Base-by-base conservation (phyloP, 2,329 filamentous ascomycete species). In the Amauroascus niger region DNA sequence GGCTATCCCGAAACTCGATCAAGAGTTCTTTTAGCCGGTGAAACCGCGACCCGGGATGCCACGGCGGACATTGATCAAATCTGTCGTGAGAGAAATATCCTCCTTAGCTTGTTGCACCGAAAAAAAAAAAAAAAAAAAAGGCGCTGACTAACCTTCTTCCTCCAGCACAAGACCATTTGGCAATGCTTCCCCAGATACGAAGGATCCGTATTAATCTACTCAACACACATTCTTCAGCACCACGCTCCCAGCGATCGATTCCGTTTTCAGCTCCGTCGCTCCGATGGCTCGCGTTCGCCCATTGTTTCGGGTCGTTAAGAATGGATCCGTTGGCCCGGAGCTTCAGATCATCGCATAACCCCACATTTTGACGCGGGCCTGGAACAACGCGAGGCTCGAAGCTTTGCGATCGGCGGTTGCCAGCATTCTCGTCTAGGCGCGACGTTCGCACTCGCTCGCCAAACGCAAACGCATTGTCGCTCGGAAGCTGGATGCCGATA, bases 131-230 rank as follows among this genome's bases (percentile, higher is more conserved):
- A 35, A 35, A 35, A 35, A 35, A 35, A n/a, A 4, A 4, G 20
- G 20, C 13, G 35, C 16, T 20, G 30, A 56, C 57, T 35, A 65
- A 78, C 76, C 74, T 71, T 66, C 78, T 68, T n/a, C 77, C 76
- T 24, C 75, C 75, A 30, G 72, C 69, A 59, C 76, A 78, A 0
- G 76, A 75, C 77, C 78, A 81, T 49, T 75, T 73, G 46, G 76
- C 71, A 32, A 80, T 73, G 54, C 73, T 74, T n/a, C 77, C 75
- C 65, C 77, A 80, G 16, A 79, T 71, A n/a, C 77, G 73, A 41
- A 78, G 67, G 22, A 77, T 72, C 45, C 74, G 76, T 61, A 81
- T 75, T 49, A 78, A 77, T 47, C 78, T 74, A 49, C 76, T 77
- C 22, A 79, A 64, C 14, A 79, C 69, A 16, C 76, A 74, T 60